A percentile compares a stretch with the other conserved stretches of the same genome.
Conservation (phyloP, 768 basidiomycete genomes). For the Clavaria fumosa region DNA sequence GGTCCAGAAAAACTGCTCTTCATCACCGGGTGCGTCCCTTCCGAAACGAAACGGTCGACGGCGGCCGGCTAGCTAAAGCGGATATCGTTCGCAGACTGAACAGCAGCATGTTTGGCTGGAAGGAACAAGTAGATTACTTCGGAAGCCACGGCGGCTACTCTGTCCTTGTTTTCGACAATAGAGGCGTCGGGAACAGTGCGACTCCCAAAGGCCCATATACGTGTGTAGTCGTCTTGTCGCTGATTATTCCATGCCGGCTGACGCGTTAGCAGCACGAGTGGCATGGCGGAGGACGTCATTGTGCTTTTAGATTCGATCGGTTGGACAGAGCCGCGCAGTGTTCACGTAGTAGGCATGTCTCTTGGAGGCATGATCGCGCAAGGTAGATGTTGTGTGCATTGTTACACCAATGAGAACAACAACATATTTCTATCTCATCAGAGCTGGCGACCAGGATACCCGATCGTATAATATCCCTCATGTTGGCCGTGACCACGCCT, state of each 20-base stretch:
- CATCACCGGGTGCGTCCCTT: constrained; percentile 62
- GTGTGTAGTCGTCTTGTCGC: too few relatives aligned
- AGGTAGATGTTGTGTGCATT: constrained; percentile 33
- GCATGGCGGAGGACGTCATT: constrained; percentile 65
- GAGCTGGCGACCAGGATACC: constrained; percentile 58
- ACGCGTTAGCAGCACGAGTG: too few relatives aligned
- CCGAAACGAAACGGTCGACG: too few relatives aligned
- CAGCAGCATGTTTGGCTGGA: constrained; percentile 48
- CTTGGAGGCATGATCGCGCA: constrained; percentile 80
- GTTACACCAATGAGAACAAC: background rate
- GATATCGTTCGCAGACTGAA: constrained; percentile 31
- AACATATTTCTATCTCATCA: constrained; percentile 16
- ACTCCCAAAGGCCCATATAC: constrained; percentile 63
- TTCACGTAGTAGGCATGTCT: constrained; percentile 64
- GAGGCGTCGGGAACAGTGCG: constrained; percentile 66
- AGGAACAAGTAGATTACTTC: constrained; percentile 49
- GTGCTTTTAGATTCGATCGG: constrained; percentile 52
- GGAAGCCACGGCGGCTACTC: constrained; percentile 36
- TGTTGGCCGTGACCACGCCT: constrained; percentile 54
- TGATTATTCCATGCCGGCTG: too few relatives aligned
- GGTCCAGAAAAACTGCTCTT: constrained; percentile 53
- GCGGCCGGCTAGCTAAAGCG: too few relatives aligned
- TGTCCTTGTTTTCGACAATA: constrained; percentile 67
- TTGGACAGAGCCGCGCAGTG: constrained; percentile 44
- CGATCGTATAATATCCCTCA: constrained; percentile 48